phyloP scores from a whole-genome alignment of 305 asterid species.

The Fraxinus paxiana region DNA sequence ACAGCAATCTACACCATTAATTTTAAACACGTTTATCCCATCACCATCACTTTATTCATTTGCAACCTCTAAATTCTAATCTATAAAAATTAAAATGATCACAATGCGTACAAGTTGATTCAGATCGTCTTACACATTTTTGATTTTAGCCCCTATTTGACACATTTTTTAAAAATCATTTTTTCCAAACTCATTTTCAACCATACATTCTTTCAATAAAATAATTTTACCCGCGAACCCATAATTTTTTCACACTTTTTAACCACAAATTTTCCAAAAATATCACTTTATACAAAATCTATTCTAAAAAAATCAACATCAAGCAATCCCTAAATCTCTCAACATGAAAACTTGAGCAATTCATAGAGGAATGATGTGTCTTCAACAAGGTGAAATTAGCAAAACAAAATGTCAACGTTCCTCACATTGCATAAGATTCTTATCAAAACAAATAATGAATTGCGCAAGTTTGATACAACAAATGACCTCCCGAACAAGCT shows the following conservation, averaged over 20 bases:
- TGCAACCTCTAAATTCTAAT: too few relatives aligned
- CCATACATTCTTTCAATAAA: not conserved
- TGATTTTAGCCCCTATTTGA: not conserved
- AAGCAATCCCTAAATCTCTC: not conserved
- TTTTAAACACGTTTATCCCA: not conserved
- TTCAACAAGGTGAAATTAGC: not conserved
- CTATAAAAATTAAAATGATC: not conserved
- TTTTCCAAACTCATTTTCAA: not conserved
- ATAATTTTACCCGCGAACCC: not conserved
- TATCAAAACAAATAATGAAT: conserved; percentile 14
- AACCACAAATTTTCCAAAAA: not conserved
- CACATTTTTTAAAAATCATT: too few relatives aligned
- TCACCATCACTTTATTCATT: too few relatives aligned
- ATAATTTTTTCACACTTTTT: not conserved
- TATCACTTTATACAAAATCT: not conserved
- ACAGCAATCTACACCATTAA: not conserved
- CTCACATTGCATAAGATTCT: not conserved
- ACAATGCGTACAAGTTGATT: not conserved
- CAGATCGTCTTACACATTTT: not conserved
- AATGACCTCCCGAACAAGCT: not conserved
- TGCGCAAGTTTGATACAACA: conserved; percentile 1
- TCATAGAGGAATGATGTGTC: not conserved
- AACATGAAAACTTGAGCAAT: not conserved
- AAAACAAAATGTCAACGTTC: not conserved
- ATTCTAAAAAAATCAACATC: not conserved